Percentiles rank a stretch among this genome's conserved stretches.
Evolutionary conservation across 306 rosid species (phyloP).

Genomic region (Castanea mollissima): DNA sequence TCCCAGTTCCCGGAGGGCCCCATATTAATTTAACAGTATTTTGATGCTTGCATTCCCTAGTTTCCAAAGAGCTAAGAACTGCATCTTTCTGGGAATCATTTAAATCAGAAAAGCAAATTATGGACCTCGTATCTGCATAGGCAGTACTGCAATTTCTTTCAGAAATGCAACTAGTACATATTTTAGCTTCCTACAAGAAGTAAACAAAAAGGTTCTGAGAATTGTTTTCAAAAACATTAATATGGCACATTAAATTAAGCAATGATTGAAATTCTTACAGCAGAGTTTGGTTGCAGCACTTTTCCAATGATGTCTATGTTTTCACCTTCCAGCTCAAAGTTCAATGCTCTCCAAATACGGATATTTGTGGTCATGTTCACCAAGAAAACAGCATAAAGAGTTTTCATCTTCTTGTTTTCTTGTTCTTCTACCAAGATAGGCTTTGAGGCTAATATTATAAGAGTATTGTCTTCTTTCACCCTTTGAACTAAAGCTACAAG

Average conservation of each 20-base stretch:
- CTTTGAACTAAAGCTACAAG: slow-evolving; percentile 25
- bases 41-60: slow-evolving; percentile 26
- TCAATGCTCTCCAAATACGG: slow-evolving; percentile 28
- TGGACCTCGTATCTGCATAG: background rate
- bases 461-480: background rate
- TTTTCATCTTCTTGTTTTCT: background rate
- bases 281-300: slow-evolving; percentile 32
- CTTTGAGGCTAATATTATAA: slow-evolving; percentile 19
- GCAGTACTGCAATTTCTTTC: background rate
- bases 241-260: background rate
- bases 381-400: slow-evolving; percentile 14
- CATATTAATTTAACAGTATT: slow-evolving; percentile 46
- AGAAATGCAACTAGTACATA: slow-evolving; percentile 20
- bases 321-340: background rate
- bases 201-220: background rate
- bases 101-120: slow-evolving; percentile 28
- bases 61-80: slow-evolving; percentile 34
- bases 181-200: slow-evolving; percentile 35
- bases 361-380: slow-evolving; percentile 35
- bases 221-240: background rate
- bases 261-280: slow-evolving; percentile 31
- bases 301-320: slow-evolving; percentile 28
- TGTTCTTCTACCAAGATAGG: background rate
- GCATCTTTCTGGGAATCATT: slow-evolving; percentile 47
- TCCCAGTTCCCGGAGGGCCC: slow-evolving; percentile 74